These are phyloP conservation scores for Dentipellis sp. DNA, from an alignment of 768 basidiomycete genomes.

Conservation along the genomic window DNA sequence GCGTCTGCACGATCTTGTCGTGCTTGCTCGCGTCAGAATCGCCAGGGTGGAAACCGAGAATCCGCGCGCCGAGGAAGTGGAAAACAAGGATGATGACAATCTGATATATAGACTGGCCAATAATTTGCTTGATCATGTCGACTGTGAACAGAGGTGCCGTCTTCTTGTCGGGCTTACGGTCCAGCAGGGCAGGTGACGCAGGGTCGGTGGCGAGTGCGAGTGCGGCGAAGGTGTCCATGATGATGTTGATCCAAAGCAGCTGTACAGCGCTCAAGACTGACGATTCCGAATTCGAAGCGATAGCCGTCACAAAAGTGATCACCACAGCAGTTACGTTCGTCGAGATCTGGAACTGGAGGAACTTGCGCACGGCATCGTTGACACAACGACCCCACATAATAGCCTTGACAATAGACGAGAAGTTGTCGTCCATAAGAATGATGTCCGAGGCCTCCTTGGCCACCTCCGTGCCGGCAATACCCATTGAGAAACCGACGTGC, in stretches of 20 bases:
- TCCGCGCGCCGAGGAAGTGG: slow-evolving; percentile 73
- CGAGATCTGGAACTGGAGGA: slow-evolving; percentile 91
- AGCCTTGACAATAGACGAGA: slow-evolving; percentile 91
- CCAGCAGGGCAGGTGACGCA: slow-evolving; percentile 67
- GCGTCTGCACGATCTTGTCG: slow-evolving; percentile 54
- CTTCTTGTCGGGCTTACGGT: slow-evolving; percentile 88
- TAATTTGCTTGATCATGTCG: slow-evolving; percentile 96
- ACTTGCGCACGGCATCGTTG: slow-evolving; percentile 96
- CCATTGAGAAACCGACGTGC: slow-evolving; percentile 96
- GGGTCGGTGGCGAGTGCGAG: slow-evolving; percentile 97
- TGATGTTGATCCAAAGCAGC: slow-evolving; percentile 96
- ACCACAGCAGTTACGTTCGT: slow-evolving; percentile 94
- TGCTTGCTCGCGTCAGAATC: slow-evolving; percentile 23
- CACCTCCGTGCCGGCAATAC: slow-evolving; percentile 93
- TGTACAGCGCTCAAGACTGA: slow-evolving; percentile 96
- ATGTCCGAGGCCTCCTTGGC: slow-evolving; percentile 99
- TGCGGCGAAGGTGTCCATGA: slow-evolving; percentile 98
- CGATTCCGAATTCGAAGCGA: slow-evolving; percentile 63
- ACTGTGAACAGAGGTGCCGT: slow-evolving; percentile 82
- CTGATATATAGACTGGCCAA: slow-evolving; percentile 85
- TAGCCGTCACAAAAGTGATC: slow-evolving; percentile 86
- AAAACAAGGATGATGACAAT: slow-evolving; percentile 76
- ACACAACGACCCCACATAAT: slow-evolving; percentile 99
- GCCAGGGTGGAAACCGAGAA: slow-evolving; percentile 48
- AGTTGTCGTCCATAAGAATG: slow-evolving; percentile 97